Percentiles rank a stretch among this genome's conserved stretches.
phyloP scores from a whole-genome alignment of 1,284 basidiomycete genomes.

The Mycena citricolor region DNA sequence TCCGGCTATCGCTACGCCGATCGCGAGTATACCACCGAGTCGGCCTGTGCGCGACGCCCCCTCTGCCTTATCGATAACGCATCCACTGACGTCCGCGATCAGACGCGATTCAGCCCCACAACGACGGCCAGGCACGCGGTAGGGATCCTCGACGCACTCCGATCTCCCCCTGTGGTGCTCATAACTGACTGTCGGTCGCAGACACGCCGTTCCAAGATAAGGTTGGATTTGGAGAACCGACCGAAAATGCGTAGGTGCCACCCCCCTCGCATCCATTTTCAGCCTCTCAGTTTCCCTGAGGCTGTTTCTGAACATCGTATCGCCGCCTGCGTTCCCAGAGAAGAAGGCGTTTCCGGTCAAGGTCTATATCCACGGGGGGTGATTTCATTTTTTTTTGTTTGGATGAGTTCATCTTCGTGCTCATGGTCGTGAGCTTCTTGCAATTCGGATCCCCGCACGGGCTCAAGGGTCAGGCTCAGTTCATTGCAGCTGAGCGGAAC shows the following conservation, averaged over 20 bases:
- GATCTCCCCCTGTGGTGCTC: background rate
- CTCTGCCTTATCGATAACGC: too few species aligned
- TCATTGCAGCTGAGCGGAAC: constrained; percentile 57
- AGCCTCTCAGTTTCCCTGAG: too few species aligned
- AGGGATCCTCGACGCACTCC: too few species aligned
- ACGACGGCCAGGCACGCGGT: constrained; percentile 64
- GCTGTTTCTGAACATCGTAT: constrained; percentile 68
- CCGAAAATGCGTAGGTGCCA: constrained; percentile 60
- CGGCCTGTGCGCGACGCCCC: constrained; percentile 52
- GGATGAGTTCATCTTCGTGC: constrained; percentile 4
- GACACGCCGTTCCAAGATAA: constrained; percentile 51
- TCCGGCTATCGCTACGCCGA: constrained; percentile 51
- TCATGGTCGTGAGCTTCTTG: constrained; percentile 54
- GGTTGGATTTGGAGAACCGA: constrained; percentile 63
- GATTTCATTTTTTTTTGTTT: background rate
- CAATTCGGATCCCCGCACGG: constrained; percentile 75
- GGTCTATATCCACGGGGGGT: constrained; percentile 78
- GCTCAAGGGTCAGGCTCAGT: constrained; percentile 61
- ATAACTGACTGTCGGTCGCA: constrained; percentile 24
- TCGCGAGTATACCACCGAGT: constrained; percentile 62
- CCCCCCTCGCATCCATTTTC: background rate
- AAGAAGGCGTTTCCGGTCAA: constrained; percentile 59
- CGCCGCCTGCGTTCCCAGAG: constrained; percentile 56
- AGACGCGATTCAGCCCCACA: constrained; percentile 62
- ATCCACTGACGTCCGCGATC: background rate